Evolutionary conservation across 2,329 filamentous ascomycete genomes (phyloP).

Genomic region (Xylaria sp.): DNA sequence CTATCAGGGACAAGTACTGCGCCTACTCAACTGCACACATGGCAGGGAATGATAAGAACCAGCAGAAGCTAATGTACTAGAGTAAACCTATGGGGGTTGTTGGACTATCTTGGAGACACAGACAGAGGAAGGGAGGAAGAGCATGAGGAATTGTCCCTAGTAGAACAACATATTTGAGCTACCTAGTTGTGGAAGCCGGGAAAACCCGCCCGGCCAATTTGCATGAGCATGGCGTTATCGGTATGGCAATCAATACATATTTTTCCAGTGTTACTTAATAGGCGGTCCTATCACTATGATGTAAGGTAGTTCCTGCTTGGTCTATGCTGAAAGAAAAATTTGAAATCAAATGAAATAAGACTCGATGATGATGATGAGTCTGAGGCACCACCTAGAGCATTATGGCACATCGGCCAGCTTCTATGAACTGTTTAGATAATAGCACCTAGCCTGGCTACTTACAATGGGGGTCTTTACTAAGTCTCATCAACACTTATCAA

Average conservation of each 20-base stretch:
- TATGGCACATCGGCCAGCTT: neutral
- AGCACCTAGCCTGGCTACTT: neutral
- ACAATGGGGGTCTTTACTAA: neutral
- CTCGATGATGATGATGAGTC: neutral
- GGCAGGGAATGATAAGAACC: constrained; percentile 59
- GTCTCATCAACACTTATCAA: neutral
- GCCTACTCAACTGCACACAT: constrained; percentile 81
- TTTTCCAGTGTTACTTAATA: constrained; percentile 25
- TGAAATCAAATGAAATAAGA: constrained; percentile 6
- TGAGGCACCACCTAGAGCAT: neutral
- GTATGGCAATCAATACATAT: constrained; percentile 34
- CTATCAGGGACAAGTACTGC: constrained; percentile 94
- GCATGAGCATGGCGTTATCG: constrained; percentile 43
- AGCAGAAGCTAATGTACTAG: constrained; percentile 53
- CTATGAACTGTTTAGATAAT: neutral
- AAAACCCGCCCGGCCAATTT: constrained; percentile 34
- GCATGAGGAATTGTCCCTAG: constrained; percentile 15
- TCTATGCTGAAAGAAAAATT: neutral
- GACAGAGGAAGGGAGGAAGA: neutral
- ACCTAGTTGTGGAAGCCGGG: constrained; percentile 22
- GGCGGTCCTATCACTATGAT: constrained; percentile 7
- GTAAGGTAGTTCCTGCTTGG: constrained; percentile 8
- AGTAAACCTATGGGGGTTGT: neutral
- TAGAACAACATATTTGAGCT: constrained; percentile 30
- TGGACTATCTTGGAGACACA: constrained; percentile 33